Percentiles rank a stretch among this genome's conserved stretches.
These are phyloP conservation scores for Malbranchea cinnamomea DNA, from an alignment of 2,329 filamentous ascomycete genomes.

Conservation along the genomic window DNA sequence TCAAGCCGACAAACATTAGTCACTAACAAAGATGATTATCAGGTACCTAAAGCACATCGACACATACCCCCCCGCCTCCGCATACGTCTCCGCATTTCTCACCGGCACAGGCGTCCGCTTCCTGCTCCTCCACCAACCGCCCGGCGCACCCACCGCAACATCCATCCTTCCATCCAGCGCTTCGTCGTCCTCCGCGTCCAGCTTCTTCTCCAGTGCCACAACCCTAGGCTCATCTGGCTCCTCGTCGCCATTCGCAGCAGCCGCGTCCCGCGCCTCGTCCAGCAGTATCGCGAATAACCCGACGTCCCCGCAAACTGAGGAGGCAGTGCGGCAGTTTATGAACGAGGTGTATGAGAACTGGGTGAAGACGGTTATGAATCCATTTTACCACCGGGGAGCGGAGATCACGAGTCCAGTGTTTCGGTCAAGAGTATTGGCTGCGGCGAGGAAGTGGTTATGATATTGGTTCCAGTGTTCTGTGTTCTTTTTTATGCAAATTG, in stretches of 20 bases:
- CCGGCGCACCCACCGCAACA: constrained; percentile 27
- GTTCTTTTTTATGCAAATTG: constrained; percentile 3
- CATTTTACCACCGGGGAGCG: constrained; percentile 79
- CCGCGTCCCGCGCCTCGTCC: constrained; percentile 33
- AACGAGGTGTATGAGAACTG: constrained; percentile 90
- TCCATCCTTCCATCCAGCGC: constrained; percentile 19
- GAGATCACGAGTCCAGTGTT: constrained; percentile 80
- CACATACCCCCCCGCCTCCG: constrained; percentile 70
- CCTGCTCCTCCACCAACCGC: constrained; percentile 78
- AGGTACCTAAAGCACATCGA: constrained; percentile 96
- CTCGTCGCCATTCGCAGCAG: constrained; percentile 9
- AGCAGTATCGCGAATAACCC: constrained; percentile 73
- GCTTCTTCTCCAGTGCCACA: constrained; percentile 1
- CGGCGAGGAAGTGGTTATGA: constrained; percentile 83
- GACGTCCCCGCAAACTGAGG: constrained; percentile 77
- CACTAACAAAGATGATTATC: constrained; percentile 1
- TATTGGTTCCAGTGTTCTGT: background rate
- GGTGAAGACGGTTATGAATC: constrained; percentile 94
- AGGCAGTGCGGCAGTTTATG: constrained; percentile 91
- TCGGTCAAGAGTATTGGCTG: constrained; percentile 62
- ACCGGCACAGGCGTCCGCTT: constrained; percentile 89
- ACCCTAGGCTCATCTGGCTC: constrained; percentile 12
- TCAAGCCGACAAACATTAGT: constrained; percentile 6
- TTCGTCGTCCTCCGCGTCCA: constrained; percentile 17
- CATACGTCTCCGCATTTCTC: constrained; percentile 87